These are phyloP conservation scores for Rickenella mellea DNA, from an alignment of 768 basidiomycete genomes.

Conservation along the genomic window DNA sequence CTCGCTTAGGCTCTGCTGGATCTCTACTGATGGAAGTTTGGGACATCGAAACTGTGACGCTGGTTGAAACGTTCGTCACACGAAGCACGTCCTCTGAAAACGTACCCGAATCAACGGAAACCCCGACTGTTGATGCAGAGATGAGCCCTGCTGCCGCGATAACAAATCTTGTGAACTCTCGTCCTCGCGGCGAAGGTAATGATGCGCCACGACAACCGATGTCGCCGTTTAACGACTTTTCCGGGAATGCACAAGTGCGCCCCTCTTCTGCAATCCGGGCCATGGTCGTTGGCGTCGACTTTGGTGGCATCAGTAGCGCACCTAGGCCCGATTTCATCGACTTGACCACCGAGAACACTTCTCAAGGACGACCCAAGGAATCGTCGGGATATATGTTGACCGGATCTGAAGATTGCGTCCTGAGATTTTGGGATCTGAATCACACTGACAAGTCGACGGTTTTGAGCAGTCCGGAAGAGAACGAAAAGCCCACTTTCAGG, in stretches of 20 bases:
- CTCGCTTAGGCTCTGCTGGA: conserved; percentile 3
- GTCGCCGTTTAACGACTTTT: conserved; percentile 23
- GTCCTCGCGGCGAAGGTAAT: conserved; percentile 30
- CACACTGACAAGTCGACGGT: conserved; percentile 65
- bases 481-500: conserved; percentile 74
- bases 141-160: conserved; percentile 64
- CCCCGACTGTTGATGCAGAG: conserved; percentile 39
- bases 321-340: conserved; percentile 45
- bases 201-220: conserved; percentile 18
- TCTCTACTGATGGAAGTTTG: conserved; percentile 70
- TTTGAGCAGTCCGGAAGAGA: conserved; percentile 73
- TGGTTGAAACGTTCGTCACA: conserved; percentile 75
- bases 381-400: conserved; percentile 71
- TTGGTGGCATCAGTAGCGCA: conserved; percentile 55
- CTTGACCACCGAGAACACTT: conserved; percentile 23
- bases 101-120: conserved; percentile 33
- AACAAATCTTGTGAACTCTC: conserved; percentile 67
- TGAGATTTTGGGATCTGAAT: conserved; percentile 83
- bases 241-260: conserved; percentile 26
- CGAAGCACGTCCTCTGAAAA: conserved; percentile 36
- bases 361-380: conserved; percentile 18
- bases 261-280: conserved; percentile 63
- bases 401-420: conserved; percentile 83
- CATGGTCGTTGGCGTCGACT: conserved; percentile 64
- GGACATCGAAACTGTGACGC: conserved; percentile 75